These are phyloP conservation scores for Trichoderma lentiforme DNA, from an alignment of 2,329 filamentous ascomycete genomes.

Conservation along the genomic window DNA sequence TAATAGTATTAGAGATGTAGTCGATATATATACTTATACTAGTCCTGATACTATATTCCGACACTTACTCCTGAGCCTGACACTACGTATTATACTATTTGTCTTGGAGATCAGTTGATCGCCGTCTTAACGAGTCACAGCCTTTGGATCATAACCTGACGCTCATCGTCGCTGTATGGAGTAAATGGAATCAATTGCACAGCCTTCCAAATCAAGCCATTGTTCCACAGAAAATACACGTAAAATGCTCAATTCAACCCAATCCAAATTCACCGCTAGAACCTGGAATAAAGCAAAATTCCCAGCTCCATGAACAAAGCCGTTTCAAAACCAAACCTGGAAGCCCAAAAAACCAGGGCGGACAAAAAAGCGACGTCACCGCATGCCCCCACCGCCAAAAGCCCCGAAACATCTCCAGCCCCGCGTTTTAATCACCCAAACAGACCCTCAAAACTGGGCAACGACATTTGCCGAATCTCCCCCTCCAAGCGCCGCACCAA, in stretches of 20 bases:
- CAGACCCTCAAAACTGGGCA: not conserved
- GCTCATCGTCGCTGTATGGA: not conserved
- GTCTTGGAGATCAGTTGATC: not conserved
- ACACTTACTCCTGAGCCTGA: not conserved
- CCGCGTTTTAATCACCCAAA: conserved; percentile 1
- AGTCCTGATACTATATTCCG: not conserved
- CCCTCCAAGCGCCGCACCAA: not conserved
- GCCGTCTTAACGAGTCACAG: not conserved
- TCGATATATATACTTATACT: not conserved
- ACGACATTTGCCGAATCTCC: not conserved
- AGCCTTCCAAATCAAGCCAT: conserved; percentile 2
- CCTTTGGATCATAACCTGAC: not conserved
- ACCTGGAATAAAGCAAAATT: not conserved
- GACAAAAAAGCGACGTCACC: not conserved
- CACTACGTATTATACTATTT: not conserved
- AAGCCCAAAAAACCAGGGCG: not conserved
- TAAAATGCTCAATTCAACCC: not conserved
- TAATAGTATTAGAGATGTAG: not conserved
- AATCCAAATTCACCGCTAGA: not conserved
- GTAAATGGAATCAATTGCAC: not conserved
- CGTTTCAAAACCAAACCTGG: not conserved
- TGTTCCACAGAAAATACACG: not conserved
- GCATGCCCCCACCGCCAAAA: not conserved
- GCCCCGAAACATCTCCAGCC: not conserved
- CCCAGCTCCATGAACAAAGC: not conserved